These are phyloP conservation scores for Priceomyces carsonii DNA, from an alignment of 805 yeast species.

Conservation along the genomic window DNA sequence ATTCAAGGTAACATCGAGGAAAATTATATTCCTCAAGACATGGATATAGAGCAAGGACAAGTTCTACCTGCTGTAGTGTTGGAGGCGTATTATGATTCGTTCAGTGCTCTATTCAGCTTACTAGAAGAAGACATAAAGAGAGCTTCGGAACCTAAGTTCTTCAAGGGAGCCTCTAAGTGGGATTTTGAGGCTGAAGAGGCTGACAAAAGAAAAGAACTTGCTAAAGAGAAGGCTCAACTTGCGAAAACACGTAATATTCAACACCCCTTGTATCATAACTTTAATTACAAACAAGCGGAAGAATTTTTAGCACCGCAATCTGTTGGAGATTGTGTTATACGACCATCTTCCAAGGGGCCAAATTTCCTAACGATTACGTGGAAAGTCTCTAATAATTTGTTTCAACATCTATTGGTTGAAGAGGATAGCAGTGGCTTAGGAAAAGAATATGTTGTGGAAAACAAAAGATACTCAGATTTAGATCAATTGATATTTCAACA, in stretches of 20 bases:
- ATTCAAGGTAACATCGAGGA: conserved; percentile 47
- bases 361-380: conserved; percentile 92
- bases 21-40: conserved; percentile 46
- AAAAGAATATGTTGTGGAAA: conserved; percentile 62
- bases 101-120: conserved; percentile 75
- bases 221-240: conserved; percentile 63
- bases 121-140: conserved; percentile 61
- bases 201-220: conserved; percentile 60
- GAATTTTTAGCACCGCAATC: conserved; percentile 84
- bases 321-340: conserved; percentile 88
- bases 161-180: conserved; percentile 71
- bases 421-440: conserved; percentile 73
- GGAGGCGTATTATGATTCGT: conserved; percentile 69
- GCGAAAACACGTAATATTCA: conserved; percentile 78
- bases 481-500: conserved; percentile 92
- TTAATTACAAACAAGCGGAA: conserved; percentile 87
- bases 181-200: conserved; percentile 70
- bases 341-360: conserved; percentile 91
- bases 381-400: conserved; percentile 90
- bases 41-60: conserved; percentile 59
- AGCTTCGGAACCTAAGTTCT: conserved; percentile 47
- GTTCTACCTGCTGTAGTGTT: conserved; percentile 83
- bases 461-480: conserved; percentile 73
- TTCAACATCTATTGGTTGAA: conserved; percentile 86
- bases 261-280: conserved; percentile 87